A percentile compares a stretch with the other conserved stretches of the same genome.
Conservation (phyloP, 2,329 filamentous ascomycete species). For the Nakataea oryzae region DNA sequence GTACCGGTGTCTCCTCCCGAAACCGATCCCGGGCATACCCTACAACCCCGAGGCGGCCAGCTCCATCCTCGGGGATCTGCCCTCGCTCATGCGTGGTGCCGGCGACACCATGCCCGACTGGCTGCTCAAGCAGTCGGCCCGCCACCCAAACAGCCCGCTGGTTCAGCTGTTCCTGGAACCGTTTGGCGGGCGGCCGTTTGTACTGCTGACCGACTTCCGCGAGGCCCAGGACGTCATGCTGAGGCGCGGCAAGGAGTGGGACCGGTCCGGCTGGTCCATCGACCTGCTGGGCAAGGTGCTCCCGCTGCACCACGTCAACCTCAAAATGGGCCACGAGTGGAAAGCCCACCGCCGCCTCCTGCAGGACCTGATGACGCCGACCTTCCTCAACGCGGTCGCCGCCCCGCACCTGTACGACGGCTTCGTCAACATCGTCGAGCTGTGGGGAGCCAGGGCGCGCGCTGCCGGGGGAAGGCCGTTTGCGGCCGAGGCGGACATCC, state of each 20-base stretch:
- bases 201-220: constrained; percentile 15
- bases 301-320: constrained; percentile 14
- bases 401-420: constrained; percentile 16
- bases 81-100: background rate
- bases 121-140: background rate
- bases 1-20: constrained; percentile 3
- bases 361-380: constrained; percentile 18
- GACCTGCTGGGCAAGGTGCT: constrained; percentile 15
- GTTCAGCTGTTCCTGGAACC: constrained; percentile 13
- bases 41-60: constrained; percentile 1
- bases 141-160: constrained; percentile 7
- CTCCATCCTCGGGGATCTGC: constrained; percentile 2
- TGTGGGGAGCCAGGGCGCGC: constrained; percentile 16
- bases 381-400: constrained; percentile 17
- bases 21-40: constrained; percentile 3
- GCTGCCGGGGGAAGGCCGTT: constrained; percentile 15
- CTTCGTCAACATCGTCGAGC: constrained; percentile 13
- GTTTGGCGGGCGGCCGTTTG: constrained; percentile 10
- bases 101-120: background rate
- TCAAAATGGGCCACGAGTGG: constrained; percentile 15
- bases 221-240: constrained; percentile 18
- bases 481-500: constrained; percentile 20
- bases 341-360: constrained; percentile 16
- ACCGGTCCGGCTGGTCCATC: constrained; percentile 13
- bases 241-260: constrained; percentile 18